These are phyloP conservation scores for Whalleya microplaca DNA, from an alignment of 2,329 filamentous ascomycete species.

Conservation along the genomic window DNA sequence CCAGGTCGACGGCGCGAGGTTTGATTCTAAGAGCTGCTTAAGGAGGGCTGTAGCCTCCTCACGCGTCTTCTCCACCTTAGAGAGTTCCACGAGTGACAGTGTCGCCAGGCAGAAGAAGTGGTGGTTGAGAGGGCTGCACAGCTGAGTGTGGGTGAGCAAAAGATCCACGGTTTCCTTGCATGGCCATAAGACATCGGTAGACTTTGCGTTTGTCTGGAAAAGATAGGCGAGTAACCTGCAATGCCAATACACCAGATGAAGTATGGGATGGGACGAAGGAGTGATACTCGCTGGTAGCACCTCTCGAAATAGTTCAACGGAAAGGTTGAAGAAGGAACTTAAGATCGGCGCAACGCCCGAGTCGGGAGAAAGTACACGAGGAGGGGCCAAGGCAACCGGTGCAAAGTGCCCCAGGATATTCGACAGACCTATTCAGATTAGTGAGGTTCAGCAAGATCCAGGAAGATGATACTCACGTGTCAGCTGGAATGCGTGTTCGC, in stretches of 20 bases:
- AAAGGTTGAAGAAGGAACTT: constrained; percentile 55
- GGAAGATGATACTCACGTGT: constrained; percentile 56
- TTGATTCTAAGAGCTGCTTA: constrained; percentile 59
- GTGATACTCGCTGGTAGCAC: constrained; percentile 62
- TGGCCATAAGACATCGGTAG: constrained; percentile 62
- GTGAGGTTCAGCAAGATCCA: neutral
- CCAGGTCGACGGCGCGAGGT: constrained; percentile 56
- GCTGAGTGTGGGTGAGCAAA: constrained; percentile 56
- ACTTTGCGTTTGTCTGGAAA: constrained; percentile 57
- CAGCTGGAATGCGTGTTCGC: constrained; percentile 66
- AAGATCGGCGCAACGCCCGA: constrained; percentile 48
- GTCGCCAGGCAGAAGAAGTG: constrained; percentile 66
- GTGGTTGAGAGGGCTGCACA: constrained; percentile 67
- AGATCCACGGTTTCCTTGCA: constrained; percentile 63
- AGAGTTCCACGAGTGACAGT: constrained; percentile 64
- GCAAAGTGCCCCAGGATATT: constrained; percentile 61
- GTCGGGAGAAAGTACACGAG: constrained; percentile 46
- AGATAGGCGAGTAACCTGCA: constrained; percentile 67
- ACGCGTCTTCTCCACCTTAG: constrained; percentile 56
- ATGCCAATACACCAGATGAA: constrained; percentile 74
- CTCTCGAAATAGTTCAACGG: constrained; percentile 68
- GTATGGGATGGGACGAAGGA: constrained; percentile 53
- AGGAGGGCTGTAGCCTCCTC: constrained; percentile 61
- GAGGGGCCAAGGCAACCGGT: constrained; percentile 48
- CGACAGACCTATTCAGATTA: constrained; percentile 51